These are phyloP conservation scores for Stagonosporopsis tanaceti DNA, from an alignment of 2,329 filamentous ascomycete genomes.

Conservation along the genomic window DNA sequence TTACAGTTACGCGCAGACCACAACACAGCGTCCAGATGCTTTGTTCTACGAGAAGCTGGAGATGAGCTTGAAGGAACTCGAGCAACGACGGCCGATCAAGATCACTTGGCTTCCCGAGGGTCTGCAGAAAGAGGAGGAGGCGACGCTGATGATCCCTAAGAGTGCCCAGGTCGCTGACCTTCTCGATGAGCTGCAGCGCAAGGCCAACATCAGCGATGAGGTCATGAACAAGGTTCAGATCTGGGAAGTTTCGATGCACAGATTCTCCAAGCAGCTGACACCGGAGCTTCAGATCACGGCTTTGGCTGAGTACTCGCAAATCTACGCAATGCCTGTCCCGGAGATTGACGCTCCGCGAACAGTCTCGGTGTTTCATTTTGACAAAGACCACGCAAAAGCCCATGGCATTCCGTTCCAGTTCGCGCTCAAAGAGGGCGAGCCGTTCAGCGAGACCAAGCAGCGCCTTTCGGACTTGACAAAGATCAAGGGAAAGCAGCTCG, in stretches of 20 bases:
- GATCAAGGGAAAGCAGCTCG: conserved; percentile 96
- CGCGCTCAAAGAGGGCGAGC: conserved; percentile 82
- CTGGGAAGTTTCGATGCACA: conserved; percentile 83
- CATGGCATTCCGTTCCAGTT: conserved; percentile 95
- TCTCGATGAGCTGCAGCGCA: conserved; percentile 77
- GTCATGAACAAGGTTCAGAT: conserved; percentile 76
- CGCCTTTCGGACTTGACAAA: conserved; percentile 91
- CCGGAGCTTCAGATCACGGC: conserved; percentile 77
- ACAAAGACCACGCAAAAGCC: conserved; percentile 82
- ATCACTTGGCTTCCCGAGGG: conserved; percentile 88
- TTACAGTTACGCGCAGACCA: conserved; percentile 73
- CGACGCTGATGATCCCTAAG: conserved; percentile 87
- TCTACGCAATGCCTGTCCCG: conserved; percentile 83
- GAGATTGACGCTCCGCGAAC: conserved; percentile 72
- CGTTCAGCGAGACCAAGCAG: conserved; percentile 91
- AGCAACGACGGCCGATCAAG: conserved; percentile 88
- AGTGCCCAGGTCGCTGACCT: conserved; percentile 82
- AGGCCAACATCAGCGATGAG: conserved; percentile 80
- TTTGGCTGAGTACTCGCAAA: conserved; percentile 83
- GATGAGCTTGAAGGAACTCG: conserved; percentile 90
- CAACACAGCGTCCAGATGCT: conserved; percentile 75
- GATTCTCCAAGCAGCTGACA: conserved; percentile 80
- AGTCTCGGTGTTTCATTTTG: conserved; percentile 89
- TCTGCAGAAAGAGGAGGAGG: conserved; percentile 86
- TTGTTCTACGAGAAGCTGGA: conserved; percentile 94